Conservation (phyloP, 2,329 filamentous ascomycete genomes). For the Pestalotiopsis sp. region DNA sequence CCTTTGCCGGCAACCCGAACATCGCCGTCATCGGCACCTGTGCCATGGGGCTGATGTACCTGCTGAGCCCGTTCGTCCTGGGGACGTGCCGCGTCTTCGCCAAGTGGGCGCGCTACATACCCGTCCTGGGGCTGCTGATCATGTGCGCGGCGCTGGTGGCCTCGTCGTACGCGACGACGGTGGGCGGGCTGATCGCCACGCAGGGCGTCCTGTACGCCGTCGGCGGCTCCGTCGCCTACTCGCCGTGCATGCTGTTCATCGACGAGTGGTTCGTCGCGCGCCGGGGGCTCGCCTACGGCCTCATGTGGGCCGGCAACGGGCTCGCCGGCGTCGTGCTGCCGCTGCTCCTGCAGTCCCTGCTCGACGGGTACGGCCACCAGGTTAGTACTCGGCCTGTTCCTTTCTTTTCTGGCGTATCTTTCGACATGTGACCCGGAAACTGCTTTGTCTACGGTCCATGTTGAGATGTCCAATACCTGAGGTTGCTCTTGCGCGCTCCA, state of each 20-base stretch:
- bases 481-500: too few species aligned
- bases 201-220: slow-evolving; percentile 65
- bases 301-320: slow-evolving; percentile 60
- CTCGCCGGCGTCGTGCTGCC: slow-evolving; percentile 54
- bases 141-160: slow-evolving; percentile 14
- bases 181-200: slow-evolving; percentile 53
- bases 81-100: slow-evolving; percentile 46
- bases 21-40: slow-evolving; percentile 69
- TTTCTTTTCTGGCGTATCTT: too few species aligned
- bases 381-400: too few species aligned
- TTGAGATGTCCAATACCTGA: too few species aligned
- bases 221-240: slow-evolving; percentile 59
- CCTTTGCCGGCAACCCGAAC: slow-evolving; percentile 55
- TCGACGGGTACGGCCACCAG: slow-evolving; percentile 52
- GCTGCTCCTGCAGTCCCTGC: slow-evolving; percentile 54
- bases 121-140: slow-evolving; percentile 40
- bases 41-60: slow-evolving; percentile 62
- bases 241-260: slow-evolving; percentile 40
- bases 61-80: slow-evolving; percentile 53
- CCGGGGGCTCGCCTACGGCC: slow-evolving; percentile 64
- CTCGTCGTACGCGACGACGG: slow-evolving; percentile 16
- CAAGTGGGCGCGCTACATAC: slow-evolving; percentile 41
- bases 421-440: too few species aligned
- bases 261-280: slow-evolving; percentile 64
- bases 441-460: too few species aligned